A percentile compares a stretch with the other conserved stretches of the same genome.
phyloP scores from a whole-genome alignment of 2,329 filamentous ascomycete genomes.

The Neofusicoccum sp. region DNA sequence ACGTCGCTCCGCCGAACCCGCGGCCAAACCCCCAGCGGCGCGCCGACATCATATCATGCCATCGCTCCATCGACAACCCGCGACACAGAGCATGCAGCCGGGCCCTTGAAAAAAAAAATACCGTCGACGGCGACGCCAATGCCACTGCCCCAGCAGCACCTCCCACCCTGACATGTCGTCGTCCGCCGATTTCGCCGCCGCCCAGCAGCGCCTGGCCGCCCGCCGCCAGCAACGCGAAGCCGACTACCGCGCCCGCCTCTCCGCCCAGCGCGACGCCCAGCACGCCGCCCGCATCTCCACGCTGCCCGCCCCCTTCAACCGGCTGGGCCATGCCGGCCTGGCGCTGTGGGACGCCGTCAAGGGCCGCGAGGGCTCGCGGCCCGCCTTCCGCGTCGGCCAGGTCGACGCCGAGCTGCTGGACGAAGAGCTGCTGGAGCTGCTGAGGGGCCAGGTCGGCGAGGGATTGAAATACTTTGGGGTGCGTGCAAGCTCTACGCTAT shows the following conservation, averaged over 20 bases:
- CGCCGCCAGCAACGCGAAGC: slow-evolving; percentile 77
- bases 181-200: slow-evolving; percentile 77
- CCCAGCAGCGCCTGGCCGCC: slow-evolving; percentile 82
- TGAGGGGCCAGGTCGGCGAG: slow-evolving; percentile 84
- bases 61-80: not conserved
- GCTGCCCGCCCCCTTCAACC: slow-evolving; percentile 61
- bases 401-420: slow-evolving; percentile 95
- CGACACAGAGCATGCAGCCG: not conserved
- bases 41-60: slow-evolving; percentile 11
- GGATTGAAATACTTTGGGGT: slow-evolving; percentile 85
- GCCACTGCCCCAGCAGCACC: not conserved
- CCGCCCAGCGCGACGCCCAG: slow-evolving; percentile 44
- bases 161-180: slow-evolving; percentile 42
- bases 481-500: slow-evolving; percentile 31
- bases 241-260: slow-evolving; percentile 61
- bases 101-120: not conserved
- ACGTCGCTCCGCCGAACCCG: not conserved
- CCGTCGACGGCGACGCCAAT: not conserved
- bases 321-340: slow-evolving; percentile 53
- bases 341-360: slow-evolving; percentile 71
- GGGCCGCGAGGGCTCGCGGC: slow-evolving; percentile 76
- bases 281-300: slow-evolving; percentile 45
- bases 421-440: slow-evolving; percentile 83
- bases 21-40: not conserved
- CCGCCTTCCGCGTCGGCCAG: slow-evolving; percentile 91